Conservation (phyloP, 768 basidiomycete species). For the Agaricus blazei region DNA sequence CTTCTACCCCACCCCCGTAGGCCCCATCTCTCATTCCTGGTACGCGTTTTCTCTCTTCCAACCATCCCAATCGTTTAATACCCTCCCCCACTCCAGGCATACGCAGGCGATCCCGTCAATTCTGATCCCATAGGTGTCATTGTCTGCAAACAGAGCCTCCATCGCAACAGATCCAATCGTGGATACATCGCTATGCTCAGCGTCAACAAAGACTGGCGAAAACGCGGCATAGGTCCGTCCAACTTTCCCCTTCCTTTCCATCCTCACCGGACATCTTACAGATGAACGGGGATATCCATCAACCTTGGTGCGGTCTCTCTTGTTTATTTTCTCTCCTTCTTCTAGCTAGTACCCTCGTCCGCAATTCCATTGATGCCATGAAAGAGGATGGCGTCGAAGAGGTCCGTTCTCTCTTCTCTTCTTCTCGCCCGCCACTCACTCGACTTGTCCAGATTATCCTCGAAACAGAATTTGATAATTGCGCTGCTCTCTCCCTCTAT, state of each 20-base stretch:
- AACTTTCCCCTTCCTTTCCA: conserved; percentile 27
- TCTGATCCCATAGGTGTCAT: conserved; percentile 81
- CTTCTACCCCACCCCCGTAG: conserved; percentile 33
- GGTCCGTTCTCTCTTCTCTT: conserved; percentile 40
- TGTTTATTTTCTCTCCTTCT: conserved; percentile 22
- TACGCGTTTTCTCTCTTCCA: conserved; percentile 22
- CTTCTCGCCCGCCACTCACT: background rate
- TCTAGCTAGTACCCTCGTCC: conserved; percentile 81
- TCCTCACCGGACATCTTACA: conserved; percentile 44
- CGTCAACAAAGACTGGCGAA: conserved; percentile 77
- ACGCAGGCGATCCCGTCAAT: conserved; percentile 37
- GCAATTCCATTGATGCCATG: conserved; percentile 82
- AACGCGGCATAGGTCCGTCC: conserved; percentile 85
- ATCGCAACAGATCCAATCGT: conserved; percentile 67
- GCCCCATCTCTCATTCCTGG: conserved; percentile 87
- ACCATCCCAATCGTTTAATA: background rate
- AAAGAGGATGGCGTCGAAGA: conserved; percentile 78
- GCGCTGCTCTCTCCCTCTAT: conserved; percentile 83
- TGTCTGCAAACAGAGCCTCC: conserved; percentile 94
- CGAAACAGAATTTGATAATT: conserved; percentile 95
- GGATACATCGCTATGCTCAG: conserved; percentile 99
- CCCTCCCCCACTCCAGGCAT: conserved; percentile 40
- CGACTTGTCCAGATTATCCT: conserved; percentile 65
- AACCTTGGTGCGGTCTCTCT: conserved; percentile 39
- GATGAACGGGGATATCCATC: conserved; percentile 30